Evolutionary conservation across 2,329 filamentous ascomycete species (phyloP).

Genomic region (Pseudocercospora musae): DNA sequence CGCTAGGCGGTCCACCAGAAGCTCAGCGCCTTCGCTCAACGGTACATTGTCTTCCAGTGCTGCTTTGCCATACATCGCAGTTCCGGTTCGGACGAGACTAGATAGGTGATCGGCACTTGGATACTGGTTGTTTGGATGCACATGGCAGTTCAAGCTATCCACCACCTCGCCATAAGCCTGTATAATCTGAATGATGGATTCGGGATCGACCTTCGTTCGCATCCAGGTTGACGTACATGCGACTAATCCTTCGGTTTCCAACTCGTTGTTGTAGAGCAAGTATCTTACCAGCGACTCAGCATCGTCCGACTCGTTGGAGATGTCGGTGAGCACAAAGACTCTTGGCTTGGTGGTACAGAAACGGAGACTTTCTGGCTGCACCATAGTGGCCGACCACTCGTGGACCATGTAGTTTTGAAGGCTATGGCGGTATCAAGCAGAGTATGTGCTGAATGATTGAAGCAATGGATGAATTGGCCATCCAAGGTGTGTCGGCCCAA

Average conservation of each 20-base stretch:
- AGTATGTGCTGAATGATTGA: neutral
- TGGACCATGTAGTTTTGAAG: neutral
- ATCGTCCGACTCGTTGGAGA: conserved; percentile 31
- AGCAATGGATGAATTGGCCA: neutral
- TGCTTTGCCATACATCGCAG: conserved; percentile 6
- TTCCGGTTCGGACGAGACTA: conserved; percentile 6
- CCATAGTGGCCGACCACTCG: neutral
- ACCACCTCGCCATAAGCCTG: conserved; percentile 30
- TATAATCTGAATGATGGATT: conserved; percentile 30
- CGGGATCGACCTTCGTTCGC: conserved; percentile 17
- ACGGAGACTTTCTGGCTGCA: neutral
- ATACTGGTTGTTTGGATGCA: conserved; percentile 36
- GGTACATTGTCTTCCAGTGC: neutral
- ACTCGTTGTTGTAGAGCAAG: conserved; percentile 16
- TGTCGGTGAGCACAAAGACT: conserved; percentile 25
- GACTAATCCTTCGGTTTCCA: conserved; percentile 14
- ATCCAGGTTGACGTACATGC: conserved; percentile 12
- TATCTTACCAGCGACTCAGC: conserved; percentile 26
- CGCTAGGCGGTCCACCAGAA: conserved; percentile 6
- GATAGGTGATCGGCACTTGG: conserved; percentile 22
- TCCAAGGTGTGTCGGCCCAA: neutral
- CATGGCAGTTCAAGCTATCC: conserved; percentile 41
- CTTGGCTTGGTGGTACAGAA: conserved; percentile 5
- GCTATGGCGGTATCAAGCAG: neutral
- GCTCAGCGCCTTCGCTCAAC: conserved; percentile 5